These are phyloP conservation scores for Rhododendron kiyosumense DNA, from an alignment of 148 eudicot species.

Conservation along the genomic window DNA sequence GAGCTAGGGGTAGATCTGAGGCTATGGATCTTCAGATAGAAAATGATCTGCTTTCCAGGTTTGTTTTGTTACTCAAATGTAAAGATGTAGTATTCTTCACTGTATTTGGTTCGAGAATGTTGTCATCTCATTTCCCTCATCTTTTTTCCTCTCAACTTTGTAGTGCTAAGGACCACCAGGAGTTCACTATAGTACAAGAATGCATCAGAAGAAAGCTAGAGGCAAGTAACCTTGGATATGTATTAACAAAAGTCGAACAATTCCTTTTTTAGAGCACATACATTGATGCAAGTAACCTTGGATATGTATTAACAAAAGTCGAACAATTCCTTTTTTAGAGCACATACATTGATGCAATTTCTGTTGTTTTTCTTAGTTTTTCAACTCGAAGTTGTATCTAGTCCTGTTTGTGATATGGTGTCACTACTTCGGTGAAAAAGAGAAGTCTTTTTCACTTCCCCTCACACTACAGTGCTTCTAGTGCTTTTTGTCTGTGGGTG, in stretches of 20 bases:
- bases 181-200: conserved; percentile 85
- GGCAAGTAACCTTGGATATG: conserved; percentile 37
- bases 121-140: neutral
- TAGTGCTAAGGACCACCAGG: conserved; percentile 82
- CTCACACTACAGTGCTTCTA: neutral
- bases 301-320: neutral
- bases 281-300: conserved; percentile 5
- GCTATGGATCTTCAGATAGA: conserved; percentile 66
- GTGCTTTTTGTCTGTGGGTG: neutral
- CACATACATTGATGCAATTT: neutral
- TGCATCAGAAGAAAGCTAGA: conserved; percentile 79
- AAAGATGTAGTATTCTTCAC: neutral
- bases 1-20: conserved; percentile 72
- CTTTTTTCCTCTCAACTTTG: conserved; percentile 2
- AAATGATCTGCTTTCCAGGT: conserved; percentile 88
- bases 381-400: neutral
- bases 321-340: neutral
- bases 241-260: neutral
- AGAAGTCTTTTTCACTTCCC: neutral
- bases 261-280: neutral
- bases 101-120: neutral
- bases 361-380: neutral
- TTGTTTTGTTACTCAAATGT: conserved; percentile 2
- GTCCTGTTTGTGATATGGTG: neutral
- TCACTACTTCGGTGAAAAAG: neutral